phyloP scores from a whole-genome alignment of 768 basidiomycete genomes.

The Termitomyces sp. region DNA sequence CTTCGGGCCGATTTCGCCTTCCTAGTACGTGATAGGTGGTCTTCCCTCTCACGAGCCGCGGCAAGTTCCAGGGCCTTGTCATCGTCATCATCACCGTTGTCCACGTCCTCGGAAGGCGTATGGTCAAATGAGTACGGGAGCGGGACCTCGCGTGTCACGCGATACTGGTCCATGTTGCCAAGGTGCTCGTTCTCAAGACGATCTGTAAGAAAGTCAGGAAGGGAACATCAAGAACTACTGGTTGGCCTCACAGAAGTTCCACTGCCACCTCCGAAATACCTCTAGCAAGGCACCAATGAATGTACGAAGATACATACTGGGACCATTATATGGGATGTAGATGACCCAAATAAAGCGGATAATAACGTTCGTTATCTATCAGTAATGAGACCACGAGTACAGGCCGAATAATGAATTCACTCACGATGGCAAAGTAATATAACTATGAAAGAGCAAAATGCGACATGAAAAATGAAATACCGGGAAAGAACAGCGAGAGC shows the following conservation, averaged over 20 bases:
- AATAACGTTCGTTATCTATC: slow-evolving; percentile 66
- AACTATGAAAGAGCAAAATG: slow-evolving; percentile 32
- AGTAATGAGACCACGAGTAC: background rate
- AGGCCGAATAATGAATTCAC: slow-evolving; percentile 8
- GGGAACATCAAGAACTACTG: background rate
- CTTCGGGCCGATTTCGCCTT: background rate
- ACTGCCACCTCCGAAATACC: slow-evolving; percentile 76
- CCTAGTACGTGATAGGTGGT: background rate
- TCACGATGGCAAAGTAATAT: slow-evolving; percentile 80
- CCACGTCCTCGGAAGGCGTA: slow-evolving; percentile 41
- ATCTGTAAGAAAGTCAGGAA: slow-evolving; percentile 32
- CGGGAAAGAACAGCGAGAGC: background rate
- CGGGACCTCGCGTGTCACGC: slow-evolving; percentile 81
- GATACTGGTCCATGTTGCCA: slow-evolving; percentile 91
- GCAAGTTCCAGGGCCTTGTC: slow-evolving; percentile 8
- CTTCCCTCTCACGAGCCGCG: background rate
- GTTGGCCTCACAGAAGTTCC: slow-evolving; percentile 82
- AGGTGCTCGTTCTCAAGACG: slow-evolving; percentile 90
- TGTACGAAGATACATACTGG: slow-evolving; percentile 48
- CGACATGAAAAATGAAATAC: background rate
- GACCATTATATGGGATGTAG: slow-evolving; percentile 58
- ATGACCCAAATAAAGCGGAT: slow-evolving; percentile 82
- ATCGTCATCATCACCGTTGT: slow-evolving; percentile 35
- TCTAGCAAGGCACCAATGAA: slow-evolving; percentile 75
- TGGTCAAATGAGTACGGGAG: slow-evolving; percentile 72